A percentile compares a stretch with the other conserved stretches of the same genome.
Evolutionary conservation across 345 rosid genomes (phyloP).

Genomic region (Schrenkiella parvula): DNA sequence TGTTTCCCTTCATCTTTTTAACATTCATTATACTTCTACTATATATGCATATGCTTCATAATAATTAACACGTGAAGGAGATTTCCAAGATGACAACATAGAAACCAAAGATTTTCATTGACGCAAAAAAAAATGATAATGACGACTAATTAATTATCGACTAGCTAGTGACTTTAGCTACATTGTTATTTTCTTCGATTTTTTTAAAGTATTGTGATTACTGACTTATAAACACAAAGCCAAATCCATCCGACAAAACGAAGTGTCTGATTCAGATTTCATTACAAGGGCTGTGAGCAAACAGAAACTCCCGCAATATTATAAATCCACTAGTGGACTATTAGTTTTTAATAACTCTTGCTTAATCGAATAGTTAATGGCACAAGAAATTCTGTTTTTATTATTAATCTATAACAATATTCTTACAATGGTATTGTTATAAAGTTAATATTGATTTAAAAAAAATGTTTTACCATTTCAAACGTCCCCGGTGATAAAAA

Average conservation of each 20-base stretch:
- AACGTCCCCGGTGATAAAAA: too few relatives aligned
- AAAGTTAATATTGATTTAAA: too few relatives aligned
- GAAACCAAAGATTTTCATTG: too few relatives aligned
- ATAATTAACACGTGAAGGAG: too few relatives aligned
- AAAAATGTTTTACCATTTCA: neutral
- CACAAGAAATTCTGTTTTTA: neutral
- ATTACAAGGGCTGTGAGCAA: neutral
- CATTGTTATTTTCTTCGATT: neutral
- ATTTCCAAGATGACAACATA: neutral
- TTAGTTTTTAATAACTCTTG: neutral
- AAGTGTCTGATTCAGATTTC: neutral
- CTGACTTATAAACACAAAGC: neutral
- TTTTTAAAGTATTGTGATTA: neutral
- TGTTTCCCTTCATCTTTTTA: too few relatives aligned
- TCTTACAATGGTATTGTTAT: neutral
- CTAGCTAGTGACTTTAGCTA: neutral
- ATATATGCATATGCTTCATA: too few relatives aligned
- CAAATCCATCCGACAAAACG: neutral
- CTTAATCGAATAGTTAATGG: neutral
- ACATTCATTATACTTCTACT: too few relatives aligned
- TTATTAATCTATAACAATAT: neutral
- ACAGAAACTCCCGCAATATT: neutral
- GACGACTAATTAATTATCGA: too few relatives aligned
- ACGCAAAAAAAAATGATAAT: too few relatives aligned
- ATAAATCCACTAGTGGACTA: neutral